Base-by-base conservation (phyloP, 2,329 filamentous ascomycete species). In the Penicillium verrucosum region DNA sequence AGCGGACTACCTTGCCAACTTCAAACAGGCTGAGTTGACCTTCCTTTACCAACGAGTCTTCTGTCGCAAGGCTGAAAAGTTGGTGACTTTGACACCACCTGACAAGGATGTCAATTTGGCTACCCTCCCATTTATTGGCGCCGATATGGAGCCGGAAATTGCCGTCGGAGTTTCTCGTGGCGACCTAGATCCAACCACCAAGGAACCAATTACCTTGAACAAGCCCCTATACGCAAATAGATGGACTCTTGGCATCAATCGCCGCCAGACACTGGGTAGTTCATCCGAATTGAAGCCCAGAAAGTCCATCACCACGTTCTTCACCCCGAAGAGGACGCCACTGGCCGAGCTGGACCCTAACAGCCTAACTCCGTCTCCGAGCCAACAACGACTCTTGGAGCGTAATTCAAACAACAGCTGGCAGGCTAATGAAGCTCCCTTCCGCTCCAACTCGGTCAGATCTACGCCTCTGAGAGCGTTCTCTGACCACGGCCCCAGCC, bases 41-140 rank as follows among this genome's bases (percentile, higher is more conserved):
- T 99, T 99, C 68, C 77, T 97, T 18, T 89, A 97, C 68, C 94
- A 97, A 76, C 89, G 94, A 75, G 93, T 97, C 3, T 99, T 90
- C 72, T 97, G 93, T 70, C 92, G 93, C 0, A 78, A 81, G 37
- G 81, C 82, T 41, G 81, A 87, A 56, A 78, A 85, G 59, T 75
- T 97, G 43, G 89, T 96, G 40, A 86, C 91, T 58, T 80, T 96
- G 57, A 94, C 86, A 1, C 80, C 85, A 14, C 82, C 88, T 0
- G 83, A 85, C 0, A 77, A 82, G 6, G 84, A 84, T 5, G 72
- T 91, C 23, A 83, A 86, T 25, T 78, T 87, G 0, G 83, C 86
- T 10, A 83, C 88, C 41, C 87, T 96, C 81, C 83, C 88, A 1
- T 97, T 89, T 66, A 90, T 99, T 61, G 95, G 94, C 30, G 79